Base-by-base conservation (phyloP, 1,284 basidiomycete genomes). In the Mixia osmundae region DNA sequence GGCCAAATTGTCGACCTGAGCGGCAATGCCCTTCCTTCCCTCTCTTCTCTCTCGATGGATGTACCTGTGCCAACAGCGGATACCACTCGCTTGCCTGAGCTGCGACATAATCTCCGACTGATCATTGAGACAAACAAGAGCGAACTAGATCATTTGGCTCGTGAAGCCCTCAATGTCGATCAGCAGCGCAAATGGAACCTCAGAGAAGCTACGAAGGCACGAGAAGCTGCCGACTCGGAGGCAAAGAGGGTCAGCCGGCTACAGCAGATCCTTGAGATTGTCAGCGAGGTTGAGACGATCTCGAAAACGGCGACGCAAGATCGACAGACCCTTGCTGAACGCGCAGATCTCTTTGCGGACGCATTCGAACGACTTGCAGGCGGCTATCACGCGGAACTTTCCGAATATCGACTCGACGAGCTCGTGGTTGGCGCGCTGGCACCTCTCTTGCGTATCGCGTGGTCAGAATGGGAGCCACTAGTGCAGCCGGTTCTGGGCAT, bases 1-100 rank as follows among this genome's bases (percentile, higher is more conserved):
- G 83, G 80, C 3, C 69, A 74, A 47, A 85, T 95, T 23, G 76
- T 91, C 36, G 87, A 95, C 56, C 78, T 85, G n/a, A 78, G 80
- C 11, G 78, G 85, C 27, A 76, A n/a, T n/a, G n/a, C n/a, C n/a
- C 77, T 40, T n/a, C 22, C 26, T 24, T 35, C 25, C 15, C 33
- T 41, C 14, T 35, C 33, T 2, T 33, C 32, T 1, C 29, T 71
- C 23, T 73, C 75, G 23, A 66, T 71, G 6, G 25, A 34, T 5
- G 24, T 34, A 25, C 33, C 33, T 29, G 49, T 45, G 20, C 80
- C 79, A 1, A 72, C 77, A 0, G 69, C 69, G 10, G 83, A 94
- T 47, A 65, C 71, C 2, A 78, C 72, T 30, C 72, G 77, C 42
- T 69, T 97, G 44, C 87, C 89, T 0, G 91, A 99, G 62, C 70